These are phyloP conservation scores for Artemisia argyi DNA, from an alignment of 129 eudicot species.

Conservation along the genomic window DNA sequence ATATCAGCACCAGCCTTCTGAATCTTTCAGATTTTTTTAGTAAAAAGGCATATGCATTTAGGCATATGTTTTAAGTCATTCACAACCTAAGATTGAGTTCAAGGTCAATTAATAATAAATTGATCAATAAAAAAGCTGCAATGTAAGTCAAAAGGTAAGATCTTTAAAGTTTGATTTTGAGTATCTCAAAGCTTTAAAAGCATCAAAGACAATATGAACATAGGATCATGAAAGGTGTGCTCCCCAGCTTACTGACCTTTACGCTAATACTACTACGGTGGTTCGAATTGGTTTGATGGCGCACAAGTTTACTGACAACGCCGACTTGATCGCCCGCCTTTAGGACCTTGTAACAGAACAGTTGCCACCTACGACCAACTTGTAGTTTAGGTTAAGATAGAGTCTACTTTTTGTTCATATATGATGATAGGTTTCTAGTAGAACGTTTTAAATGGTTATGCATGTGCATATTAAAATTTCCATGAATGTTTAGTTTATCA, in stretches of 20 bases:
- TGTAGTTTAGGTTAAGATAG: neutral
- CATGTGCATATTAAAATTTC: constrained; percentile 3
- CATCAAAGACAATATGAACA: neutral
- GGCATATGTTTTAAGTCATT: no score
- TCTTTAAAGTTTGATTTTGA: constrained; percentile 5
- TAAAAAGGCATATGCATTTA: no score
- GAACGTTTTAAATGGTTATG: constrained; percentile 4
- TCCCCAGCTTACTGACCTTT: no score
- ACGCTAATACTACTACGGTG: no score
- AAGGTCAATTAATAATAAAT: neutral
- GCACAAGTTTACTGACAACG: no score
- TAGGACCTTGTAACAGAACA: neutral
- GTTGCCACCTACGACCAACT: neutral
- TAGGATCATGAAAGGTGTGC: neutral
- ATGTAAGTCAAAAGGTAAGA: neutral
- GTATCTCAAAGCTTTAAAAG: neutral
- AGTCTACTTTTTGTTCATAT: neutral
- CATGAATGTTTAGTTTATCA: neutral
- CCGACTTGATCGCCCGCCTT: no score
- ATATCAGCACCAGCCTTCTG: no score
- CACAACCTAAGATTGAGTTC: neutral
- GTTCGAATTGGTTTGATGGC: no score
- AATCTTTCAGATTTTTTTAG: no score
- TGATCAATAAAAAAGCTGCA: neutral
- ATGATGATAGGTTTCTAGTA: neutral